Base-by-base conservation (phyloP, 192 early-diverging fungal genomes). In the Backusella sp. region DNA sequence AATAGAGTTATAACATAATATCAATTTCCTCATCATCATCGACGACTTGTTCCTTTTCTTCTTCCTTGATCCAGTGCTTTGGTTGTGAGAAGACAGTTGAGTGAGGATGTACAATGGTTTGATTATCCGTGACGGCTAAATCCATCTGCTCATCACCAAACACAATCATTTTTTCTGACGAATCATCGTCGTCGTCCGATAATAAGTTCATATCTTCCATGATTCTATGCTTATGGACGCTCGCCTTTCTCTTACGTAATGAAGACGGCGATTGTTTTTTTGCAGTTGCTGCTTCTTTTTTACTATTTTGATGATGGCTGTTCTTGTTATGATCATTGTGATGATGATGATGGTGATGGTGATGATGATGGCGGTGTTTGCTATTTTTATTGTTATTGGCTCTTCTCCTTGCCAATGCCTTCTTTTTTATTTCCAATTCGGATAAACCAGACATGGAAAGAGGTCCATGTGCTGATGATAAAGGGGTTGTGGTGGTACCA, bases 141-240 rank as follows among this genome's bases (percentile, higher is more conserved):
- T 78, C 72, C 77, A 78, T 78, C 32, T 68, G n/a, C 36, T 78
- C 72, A 26, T 73, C 66, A 42, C 77, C 44, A 73, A 73, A 73
- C 23, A 74, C 66, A 30, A 78, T 28, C 6, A 73, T 26, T 42
- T 26, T 56, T 34, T 66, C 28, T 49, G 46, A 49, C 46, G 46
- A 49, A 15, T 30, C 46, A 70, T 41, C 17, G 17, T 67, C 53
- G 23, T 76, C 28, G n/a, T 76, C 66, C 39, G 73, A 59, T 2
- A 59, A 28, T 23, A 35, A n/a, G 15, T 72, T 62, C 52, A 76
- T 66, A 28, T 76, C 74, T 34, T 80, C 74, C 42, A 72, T 15
- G 32, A 76, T 35, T 19, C 74, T 68, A 4, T 49, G 52, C 42
- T 80, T 76, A 46, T 80, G 59, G 28, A 80, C 41, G n/a, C 74